These are phyloP conservation scores for Aspergillus phoenicis DNA, from an alignment of 2,329 filamentous ascomycete species.

Conservation along the genomic window DNA sequence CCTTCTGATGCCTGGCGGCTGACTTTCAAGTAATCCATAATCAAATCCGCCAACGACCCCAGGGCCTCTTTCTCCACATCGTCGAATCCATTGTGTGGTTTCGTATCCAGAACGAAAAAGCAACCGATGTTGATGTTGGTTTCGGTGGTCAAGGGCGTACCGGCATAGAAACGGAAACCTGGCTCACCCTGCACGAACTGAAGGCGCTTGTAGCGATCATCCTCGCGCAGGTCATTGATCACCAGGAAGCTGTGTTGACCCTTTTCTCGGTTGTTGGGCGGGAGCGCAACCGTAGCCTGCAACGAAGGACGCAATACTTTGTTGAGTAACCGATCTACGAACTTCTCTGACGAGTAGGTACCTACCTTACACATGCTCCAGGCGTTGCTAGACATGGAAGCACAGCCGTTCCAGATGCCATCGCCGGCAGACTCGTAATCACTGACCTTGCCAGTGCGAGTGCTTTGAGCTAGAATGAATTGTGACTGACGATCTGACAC, in stretches of 20 bases:
- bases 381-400: slow-evolving; percentile 34
- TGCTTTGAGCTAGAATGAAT: slow-evolving; percentile 56
- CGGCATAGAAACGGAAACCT: slow-evolving; percentile 56
- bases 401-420: slow-evolving; percentile 36
- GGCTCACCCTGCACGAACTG: slow-evolving; percentile 39
- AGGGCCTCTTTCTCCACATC: slow-evolving; percentile 51
- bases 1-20: slow-evolving; percentile 55
- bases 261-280: slow-evolving; percentile 26
- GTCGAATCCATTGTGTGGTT: slow-evolving; percentile 53
- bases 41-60: slow-evolving; percentile 57
- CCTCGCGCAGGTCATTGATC: slow-evolving; percentile 42
- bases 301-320: slow-evolving; percentile 8
- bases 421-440: slow-evolving; percentile 35
- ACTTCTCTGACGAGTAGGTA: slow-evolving; percentile 6
- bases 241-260: slow-evolving; percentile 34
- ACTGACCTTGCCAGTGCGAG: slow-evolving; percentile 40
- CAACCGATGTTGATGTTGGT: slow-evolving; percentile 62
- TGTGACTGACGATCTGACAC: slow-evolving; percentile 53
- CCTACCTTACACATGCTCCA: slow-evolving; percentile 41
- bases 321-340: neutral
- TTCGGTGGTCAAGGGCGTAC: slow-evolving; percentile 63
- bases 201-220: slow-evolving; percentile 43
- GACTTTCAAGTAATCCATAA: slow-evolving; percentile 64
- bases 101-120: slow-evolving; percentile 62
- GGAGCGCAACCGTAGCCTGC: slow-evolving; percentile 41